Evolutionary conservation across 768 basidiomycete genomes (phyloP), one percentile per base, ranked within the genome.

Genomic region (Stropharia rugosoannulata): DNA sequence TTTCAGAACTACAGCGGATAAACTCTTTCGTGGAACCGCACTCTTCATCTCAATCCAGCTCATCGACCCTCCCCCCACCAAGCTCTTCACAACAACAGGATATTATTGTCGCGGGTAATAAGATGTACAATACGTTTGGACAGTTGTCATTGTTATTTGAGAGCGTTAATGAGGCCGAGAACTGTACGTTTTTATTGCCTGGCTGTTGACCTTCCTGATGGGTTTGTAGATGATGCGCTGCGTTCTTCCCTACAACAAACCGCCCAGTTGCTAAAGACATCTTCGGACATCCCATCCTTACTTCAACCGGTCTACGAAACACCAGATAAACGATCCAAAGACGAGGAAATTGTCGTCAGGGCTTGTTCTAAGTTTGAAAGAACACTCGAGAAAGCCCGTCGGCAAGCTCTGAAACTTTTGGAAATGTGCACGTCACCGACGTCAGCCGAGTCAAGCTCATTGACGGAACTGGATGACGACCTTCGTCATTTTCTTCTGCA

Each of bases 331-430:
- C 22, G 22, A 29, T 49, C 57, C 13, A 50, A 55, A 36, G 59
- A 63, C 15, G 68, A 72, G 41, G 71, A 73, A n/a, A 76, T 79
- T 18, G 40, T 73, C 16, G 50, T 49, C 8, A 76, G 78, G 1
- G 69, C 75, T 32, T 70, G 70, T 16, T 76, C 73, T 18, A 90
- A 88, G 66, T 69, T 86, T 12, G 80, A 82, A 49, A 78, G 86
- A 22, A 80, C 84, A 0, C 58, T 90, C 10, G 88, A 89, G 64
- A 73, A 82, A 49, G 61, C 85, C 12, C 75, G 86, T 16, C 76
- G 85, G 49, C 69, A 73, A n/a, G 72, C 73, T 11, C 61, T 82
- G 35, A 81, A 78, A 44, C 59, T 75, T 16, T 50, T 87, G 15
- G 86, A 86, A 39, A 59, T 57, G 4, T 46, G 53, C 29, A 27